phyloP scores from a whole-genome alignment of 2,329 filamentous ascomycete species.

The Macrophomina pseudophaseolina region DNA sequence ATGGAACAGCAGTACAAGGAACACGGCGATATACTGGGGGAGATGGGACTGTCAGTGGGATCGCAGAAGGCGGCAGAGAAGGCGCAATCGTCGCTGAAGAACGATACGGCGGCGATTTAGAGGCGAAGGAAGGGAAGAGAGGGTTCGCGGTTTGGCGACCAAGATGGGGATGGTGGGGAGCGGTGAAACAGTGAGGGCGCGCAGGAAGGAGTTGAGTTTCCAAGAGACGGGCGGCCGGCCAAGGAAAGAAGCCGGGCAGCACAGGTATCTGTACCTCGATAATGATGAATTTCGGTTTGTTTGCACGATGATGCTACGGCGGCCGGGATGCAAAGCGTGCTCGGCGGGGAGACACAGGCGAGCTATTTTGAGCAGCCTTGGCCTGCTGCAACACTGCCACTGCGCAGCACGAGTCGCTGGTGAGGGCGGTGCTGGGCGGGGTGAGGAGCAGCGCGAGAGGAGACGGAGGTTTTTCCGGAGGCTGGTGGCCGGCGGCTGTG shows the following conservation, averaged over 20 bases:
- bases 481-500: background rate
- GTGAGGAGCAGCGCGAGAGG: background rate
- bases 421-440: background rate
- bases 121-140: background rate
- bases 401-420: background rate
- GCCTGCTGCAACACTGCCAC: background rate
- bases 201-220: too few species aligned
- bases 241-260: too few species aligned
- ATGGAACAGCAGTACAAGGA: conserved; percentile 51
- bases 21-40: conserved; percentile 39
- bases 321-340: background rate
- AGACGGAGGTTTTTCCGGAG: background rate
- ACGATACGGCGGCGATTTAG: background rate
- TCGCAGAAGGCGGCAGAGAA: background rate
- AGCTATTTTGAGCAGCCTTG: background rate
- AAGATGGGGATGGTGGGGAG: background rate
- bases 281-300: too few species aligned
- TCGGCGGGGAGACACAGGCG: background rate
- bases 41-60: conserved; percentile 27
- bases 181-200: background rate
- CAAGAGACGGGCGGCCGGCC: too few species aligned
- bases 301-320: too few species aligned
- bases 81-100: background rate
- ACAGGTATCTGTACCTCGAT: too few species aligned
- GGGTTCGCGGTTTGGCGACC: background rate